Conservation (phyloP, 2,329 filamentous ascomycete genomes). For the Colletotrichum sidae region DNA sequence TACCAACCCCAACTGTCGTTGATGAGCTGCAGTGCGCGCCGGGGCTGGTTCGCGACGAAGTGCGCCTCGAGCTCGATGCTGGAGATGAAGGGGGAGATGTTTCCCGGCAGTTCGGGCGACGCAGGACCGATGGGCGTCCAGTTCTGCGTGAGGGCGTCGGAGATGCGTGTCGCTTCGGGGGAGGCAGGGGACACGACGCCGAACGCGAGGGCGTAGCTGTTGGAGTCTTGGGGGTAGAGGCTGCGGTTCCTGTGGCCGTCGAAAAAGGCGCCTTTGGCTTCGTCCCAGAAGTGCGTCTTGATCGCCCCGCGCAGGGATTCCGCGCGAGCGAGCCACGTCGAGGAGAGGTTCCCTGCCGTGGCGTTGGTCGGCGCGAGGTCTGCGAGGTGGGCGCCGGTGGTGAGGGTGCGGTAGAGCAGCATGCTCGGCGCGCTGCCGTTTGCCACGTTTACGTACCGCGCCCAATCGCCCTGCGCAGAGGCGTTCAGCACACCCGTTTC, state of each 20-base stretch:
- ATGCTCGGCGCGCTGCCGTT: constrained; percentile 58
- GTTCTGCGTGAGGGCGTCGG: constrained; percentile 58
- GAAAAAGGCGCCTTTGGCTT: constrained; percentile 60
- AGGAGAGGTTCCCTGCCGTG: constrained; percentile 44
- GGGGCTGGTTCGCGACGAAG: constrained; percentile 57
- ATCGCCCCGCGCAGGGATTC: constrained; percentile 57
- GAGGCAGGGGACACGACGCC: constrained; percentile 52
- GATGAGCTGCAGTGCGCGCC: constrained; percentile 66
- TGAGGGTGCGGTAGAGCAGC: constrained; percentile 66
- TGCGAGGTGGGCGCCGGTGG: constrained; percentile 63
- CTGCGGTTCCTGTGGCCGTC: constrained; percentile 63
- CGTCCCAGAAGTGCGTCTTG: constrained; percentile 61
- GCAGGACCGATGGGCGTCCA: constrained; percentile 68
- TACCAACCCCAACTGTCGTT: constrained; percentile 71
- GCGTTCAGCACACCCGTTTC: constrained; percentile 54
- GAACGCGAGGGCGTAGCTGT: constrained; percentile 65
- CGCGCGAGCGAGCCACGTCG: constrained; percentile 54
- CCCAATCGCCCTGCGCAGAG: constrained; percentile 63
- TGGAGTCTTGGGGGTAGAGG: constrained; percentile 70
- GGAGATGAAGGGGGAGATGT: constrained; percentile 69
- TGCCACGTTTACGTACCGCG: constrained; percentile 59
- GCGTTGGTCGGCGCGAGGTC: constrained; percentile 55
- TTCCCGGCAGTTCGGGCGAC: constrained; percentile 66
- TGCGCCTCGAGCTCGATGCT: constrained; percentile 71
- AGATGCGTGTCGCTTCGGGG: constrained; percentile 52